Conservation (phyloP, 108 stramenopile genomes). For the Cyclotella choctawhatcheeana region DNA sequence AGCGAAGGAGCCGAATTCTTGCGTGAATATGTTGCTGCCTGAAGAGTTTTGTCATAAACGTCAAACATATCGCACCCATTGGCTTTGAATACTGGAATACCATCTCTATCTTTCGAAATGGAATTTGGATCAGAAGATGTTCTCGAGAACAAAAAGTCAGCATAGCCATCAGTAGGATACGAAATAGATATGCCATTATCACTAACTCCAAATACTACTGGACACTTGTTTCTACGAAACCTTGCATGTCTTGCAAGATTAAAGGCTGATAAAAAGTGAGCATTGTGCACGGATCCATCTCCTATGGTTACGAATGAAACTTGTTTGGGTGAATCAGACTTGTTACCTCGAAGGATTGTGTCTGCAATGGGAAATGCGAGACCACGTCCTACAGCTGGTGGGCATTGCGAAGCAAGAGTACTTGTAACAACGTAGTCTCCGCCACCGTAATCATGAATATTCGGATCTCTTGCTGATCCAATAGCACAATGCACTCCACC, state of each 20-base stretch:
- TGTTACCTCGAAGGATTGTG: constrained; percentile 14
- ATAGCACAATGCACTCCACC: constrained; percentile 73
- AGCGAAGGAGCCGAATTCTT: constrained; percentile 64
- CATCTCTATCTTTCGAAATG: constrained; percentile 31
- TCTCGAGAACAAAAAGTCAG: constrained; percentile 54
- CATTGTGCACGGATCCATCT: constrained; percentile 88
- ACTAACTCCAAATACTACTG: constrained; percentile 80
- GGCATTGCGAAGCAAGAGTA: constrained; percentile 86
- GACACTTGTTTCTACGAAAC: constrained; percentile 71
- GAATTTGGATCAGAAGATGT: no score
- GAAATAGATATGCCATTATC: constrained; percentile 85
- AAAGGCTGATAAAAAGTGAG: constrained; percentile 76
- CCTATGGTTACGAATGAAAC: constrained; percentile 82
- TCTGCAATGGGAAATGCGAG: constrained; percentile 73
- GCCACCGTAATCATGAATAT: constrained; percentile 32
- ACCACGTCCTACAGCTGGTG: constrained; percentile 85
- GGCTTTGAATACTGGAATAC: constrained; percentile 63
- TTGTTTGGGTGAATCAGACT: constrained; percentile 44
- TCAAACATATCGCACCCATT: constrained; percentile 74
- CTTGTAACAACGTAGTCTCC: constrained; percentile 78
- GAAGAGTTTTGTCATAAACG: constrained; percentile 72
- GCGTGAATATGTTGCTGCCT: constrained; percentile 66
- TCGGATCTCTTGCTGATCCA: constrained; percentile 49
- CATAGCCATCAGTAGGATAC: constrained; percentile 67
- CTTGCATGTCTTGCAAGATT: constrained; percentile 79